Conservation (phyloP, 371 early-diverging fungal species). For the Chytridium lagenaria region DNA sequence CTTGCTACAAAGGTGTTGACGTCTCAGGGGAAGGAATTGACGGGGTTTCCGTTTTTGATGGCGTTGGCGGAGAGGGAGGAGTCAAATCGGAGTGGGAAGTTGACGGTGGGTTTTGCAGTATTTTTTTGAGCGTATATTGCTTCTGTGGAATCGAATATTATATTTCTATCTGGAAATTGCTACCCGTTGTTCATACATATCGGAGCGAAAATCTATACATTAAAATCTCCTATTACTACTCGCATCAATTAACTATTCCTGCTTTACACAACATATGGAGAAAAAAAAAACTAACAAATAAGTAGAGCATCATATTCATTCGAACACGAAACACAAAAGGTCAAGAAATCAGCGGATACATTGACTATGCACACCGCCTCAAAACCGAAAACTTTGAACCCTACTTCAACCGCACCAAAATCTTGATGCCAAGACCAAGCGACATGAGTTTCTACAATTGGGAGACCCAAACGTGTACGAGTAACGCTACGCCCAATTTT, state of each 20-base stretch:
- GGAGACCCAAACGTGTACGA: slow-evolving; percentile 63
- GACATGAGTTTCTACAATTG: slow-evolving; percentile 66
- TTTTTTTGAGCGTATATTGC: neutral
- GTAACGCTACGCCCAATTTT: slow-evolving; percentile 62
- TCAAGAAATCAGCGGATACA: slow-evolving; percentile 63
- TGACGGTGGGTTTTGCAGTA: slow-evolving; percentile 48
- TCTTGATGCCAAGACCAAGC: slow-evolving; percentile 52
- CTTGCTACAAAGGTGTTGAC: slow-evolving; percentile 56
- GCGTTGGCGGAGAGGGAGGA: slow-evolving; percentile 65
- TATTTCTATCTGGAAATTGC: too few relatives aligned
- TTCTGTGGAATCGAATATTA: too few relatives aligned
- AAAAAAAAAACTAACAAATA: neutral
- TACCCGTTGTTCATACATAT: too few relatives aligned
- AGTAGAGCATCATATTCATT: slow-evolving; percentile 60
- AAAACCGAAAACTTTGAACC: slow-evolving; percentile 62
- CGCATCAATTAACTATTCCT: too few relatives aligned
- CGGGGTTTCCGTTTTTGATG: slow-evolving; percentile 51
- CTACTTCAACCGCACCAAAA: slow-evolving; percentile 50
- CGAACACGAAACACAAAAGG: slow-evolving; percentile 52
- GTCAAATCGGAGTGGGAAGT: slow-evolving; percentile 60
- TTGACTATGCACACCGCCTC: slow-evolving; percentile 63
- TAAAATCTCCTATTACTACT: too few relatives aligned
- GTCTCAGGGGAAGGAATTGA: slow-evolving; percentile 51
- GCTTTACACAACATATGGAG: too few relatives aligned
- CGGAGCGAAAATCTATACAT: too few relatives aligned